Conservation (phyloP, 257 asterid species). For the Gynochthodes officinalis region DNA sequence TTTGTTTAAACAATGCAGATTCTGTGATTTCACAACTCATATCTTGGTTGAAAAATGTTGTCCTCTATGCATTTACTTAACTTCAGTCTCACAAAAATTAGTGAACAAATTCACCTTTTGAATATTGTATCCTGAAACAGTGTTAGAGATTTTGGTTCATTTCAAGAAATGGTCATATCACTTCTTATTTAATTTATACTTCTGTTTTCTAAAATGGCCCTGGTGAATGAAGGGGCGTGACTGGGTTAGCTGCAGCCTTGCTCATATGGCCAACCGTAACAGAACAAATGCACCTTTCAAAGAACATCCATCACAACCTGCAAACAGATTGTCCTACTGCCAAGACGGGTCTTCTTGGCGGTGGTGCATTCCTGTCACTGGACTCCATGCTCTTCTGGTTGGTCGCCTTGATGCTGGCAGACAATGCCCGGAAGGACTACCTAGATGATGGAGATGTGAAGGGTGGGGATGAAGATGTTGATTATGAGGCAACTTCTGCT, state of each 20-base stretch:
- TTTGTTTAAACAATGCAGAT: neutral
- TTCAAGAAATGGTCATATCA: too few species aligned
- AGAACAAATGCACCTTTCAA: slow-evolving; percentile 53
- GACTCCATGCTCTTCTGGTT: slow-evolving; percentile 85
- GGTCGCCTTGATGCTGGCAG: slow-evolving; percentile 81
- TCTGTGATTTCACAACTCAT: neutral
- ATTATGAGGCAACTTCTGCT: slow-evolving; percentile 2
- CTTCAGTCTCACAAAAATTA: neutral
- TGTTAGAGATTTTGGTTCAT: neutral
- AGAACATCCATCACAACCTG: slow-evolving; percentile 54
- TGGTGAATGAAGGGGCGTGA: slow-evolving; percentile 41
- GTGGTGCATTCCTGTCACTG: slow-evolving; percentile 92
- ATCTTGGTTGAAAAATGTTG: neutral
- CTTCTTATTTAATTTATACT: neutral
- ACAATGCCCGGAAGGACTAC: slow-evolving; percentile 75
- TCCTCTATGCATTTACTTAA: neutral
- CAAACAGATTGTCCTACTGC: slow-evolving; percentile 87
- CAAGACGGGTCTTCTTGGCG: slow-evolving; percentile 94
- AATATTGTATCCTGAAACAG: neutral
- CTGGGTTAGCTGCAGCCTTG: slow-evolving; percentile 70
- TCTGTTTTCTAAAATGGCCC: neutral
- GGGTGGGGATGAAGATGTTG: slow-evolving; percentile 9
- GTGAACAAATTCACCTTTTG: neutral
- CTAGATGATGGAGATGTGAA: slow-evolving; percentile 45
- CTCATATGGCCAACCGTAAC: slow-evolving; percentile 83